Conservation (phyloP, 2,329 filamentous ascomycete species). For the Coniochaeta sp. region DNA sequence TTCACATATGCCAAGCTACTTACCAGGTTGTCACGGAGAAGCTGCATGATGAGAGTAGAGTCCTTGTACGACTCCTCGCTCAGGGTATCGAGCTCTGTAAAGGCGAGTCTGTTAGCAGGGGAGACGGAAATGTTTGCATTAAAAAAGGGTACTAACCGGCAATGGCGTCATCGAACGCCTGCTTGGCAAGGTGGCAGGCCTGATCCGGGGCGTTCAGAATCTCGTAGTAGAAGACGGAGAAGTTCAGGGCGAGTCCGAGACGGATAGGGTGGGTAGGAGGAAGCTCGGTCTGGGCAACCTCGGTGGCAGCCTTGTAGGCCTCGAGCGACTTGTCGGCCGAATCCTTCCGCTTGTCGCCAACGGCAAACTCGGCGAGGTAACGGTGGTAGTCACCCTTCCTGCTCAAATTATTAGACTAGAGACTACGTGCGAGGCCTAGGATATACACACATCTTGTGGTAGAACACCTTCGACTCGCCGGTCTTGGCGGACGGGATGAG, state of each 20-base stretch:
- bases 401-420: not conserved
- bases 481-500: conserved; percentile 90
- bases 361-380: conserved; percentile 94
- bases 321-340: conserved; percentile 91
- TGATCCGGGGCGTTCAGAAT: conserved; percentile 98
- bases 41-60: conserved; percentile 97
- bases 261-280: conserved; percentile 90
- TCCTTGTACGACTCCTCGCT: conserved; percentile 99
- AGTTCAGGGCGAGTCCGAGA: conserved; percentile 87
- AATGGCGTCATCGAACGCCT: conserved; percentile 94
- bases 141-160: conserved; percentile 43
- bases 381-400: conserved; percentile 99
- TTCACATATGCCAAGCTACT: conserved; percentile 16
- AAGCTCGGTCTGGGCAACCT: conserved; percentile 83
- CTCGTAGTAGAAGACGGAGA: conserved; percentile 99
- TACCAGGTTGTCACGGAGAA: conserved; percentile 94
- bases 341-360: conserved; percentile 89
- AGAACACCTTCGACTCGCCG: conserved; percentile 98
- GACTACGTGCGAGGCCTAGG: not conserved
- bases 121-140: not conserved
- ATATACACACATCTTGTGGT: conserved; percentile 86
- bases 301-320: conserved; percentile 91
- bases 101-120: conserved; percentile 14
- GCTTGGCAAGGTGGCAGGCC: conserved; percentile 95
- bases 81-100: conserved; percentile 82